These are phyloP conservation scores for Massariosphaeria phaeospora DNA, from an alignment of 495 filamentous ascomycete genomes.

Conservation along the genomic window DNA sequence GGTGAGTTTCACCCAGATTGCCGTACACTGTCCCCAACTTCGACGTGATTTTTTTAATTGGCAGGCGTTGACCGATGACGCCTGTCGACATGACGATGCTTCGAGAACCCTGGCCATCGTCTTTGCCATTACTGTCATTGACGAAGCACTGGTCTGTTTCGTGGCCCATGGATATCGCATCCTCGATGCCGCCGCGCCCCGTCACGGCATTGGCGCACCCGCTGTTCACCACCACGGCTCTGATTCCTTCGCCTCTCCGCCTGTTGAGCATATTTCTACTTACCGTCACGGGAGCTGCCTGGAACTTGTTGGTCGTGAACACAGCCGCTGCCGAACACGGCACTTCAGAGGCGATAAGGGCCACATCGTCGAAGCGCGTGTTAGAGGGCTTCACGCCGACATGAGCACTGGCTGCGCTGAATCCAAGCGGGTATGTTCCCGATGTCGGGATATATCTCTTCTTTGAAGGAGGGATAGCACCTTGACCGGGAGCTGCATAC, in stretches of 20 bases:
- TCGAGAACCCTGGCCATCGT: constrained; percentile 57
- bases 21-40: constrained; percentile 71
- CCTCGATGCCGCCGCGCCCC: constrained; percentile 82
- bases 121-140: constrained; percentile 35
- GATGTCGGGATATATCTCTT: constrained; percentile 82
- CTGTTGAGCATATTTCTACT: constrained; percentile 64
- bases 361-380: constrained; percentile 81
- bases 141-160: constrained; percentile 65
- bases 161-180: constrained; percentile 76
- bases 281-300: constrained; percentile 88
- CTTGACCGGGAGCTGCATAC: constrained; percentile 41
- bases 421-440: constrained; percentile 86
- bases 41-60: constrained; percentile 82
- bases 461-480: constrained; percentile 41
- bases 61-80: constrained; percentile 91
- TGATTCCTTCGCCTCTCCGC: constrained; percentile 63
- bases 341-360: constrained; percentile 77
- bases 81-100: constrained; percentile 97
- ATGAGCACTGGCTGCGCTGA: constrained; percentile 78
- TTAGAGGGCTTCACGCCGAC: constrained; percentile 93
- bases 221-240: constrained; percentile 85
- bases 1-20: constrained; percentile 66
- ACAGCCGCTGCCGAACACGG: constrained; percentile 92
- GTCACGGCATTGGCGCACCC: constrained; percentile 98
- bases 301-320: constrained; percentile 97